Evolutionary conservation across 1,284 basidiomycete species (phyloP).

Genomic region (Golubevia sp.): DNA sequence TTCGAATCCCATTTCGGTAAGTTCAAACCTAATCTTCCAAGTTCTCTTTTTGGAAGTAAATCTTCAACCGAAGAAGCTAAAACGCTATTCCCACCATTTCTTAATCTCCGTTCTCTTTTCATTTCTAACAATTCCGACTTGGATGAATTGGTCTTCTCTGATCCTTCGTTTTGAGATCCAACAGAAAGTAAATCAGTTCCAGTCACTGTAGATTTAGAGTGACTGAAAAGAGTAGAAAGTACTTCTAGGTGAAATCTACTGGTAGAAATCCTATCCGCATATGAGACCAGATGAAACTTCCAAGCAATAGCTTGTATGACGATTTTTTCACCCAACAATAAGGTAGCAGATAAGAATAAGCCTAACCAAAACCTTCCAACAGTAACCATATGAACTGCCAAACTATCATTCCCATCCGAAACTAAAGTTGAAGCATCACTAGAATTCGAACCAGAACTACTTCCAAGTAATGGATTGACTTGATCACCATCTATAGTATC

Average conservation of each 20-base stretch:
- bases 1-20: slow-evolving; percentile 30
- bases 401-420: not conserved
- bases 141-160: too few species aligned
- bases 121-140: too few species aligned
- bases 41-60: not conserved
- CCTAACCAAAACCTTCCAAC: slow-evolving; percentile 45
- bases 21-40: slow-evolving; percentile 6
- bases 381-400: slow-evolving; percentile 20
- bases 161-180: too few species aligned
- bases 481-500: slow-evolving; percentile 9
- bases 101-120: too few species aligned
- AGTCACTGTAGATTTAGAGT: slow-evolving; percentile 10
- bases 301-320: slow-evolving; percentile 42
- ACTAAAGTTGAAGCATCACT: not conserved
- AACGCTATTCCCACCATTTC: not conserved
- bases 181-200: too few species aligned
- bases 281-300: slow-evolving; percentile 45
- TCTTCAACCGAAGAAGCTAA: not conserved
- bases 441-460: not conserved
- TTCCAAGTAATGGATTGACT: slow-evolving; percentile 10
- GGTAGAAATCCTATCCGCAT: slow-evolving; percentile 36
- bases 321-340: slow-evolving; percentile 43
- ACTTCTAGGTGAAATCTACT: slow-evolving; percentile 43
- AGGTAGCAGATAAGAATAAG: slow-evolving; percentile 30
- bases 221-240: slow-evolving; percentile 36